Evolutionary conservation across 192 early-diverging fungal species (phyloP), one percentile per base, ranked within the genome.

Genomic region (Backusella australiensis): DNA sequence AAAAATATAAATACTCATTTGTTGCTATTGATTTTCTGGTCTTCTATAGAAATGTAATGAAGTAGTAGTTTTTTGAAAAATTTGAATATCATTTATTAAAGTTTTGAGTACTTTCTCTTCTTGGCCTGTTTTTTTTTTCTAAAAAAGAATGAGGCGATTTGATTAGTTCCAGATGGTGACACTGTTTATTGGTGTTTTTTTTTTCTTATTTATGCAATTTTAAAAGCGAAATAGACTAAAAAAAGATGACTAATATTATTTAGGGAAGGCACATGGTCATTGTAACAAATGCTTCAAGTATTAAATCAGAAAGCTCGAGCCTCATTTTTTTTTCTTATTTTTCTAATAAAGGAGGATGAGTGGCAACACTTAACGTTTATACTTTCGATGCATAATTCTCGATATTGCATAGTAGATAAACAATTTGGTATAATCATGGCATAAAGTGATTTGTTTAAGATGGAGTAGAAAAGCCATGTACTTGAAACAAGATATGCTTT

Each of bases 211-310:
- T 11, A 59, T 59, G 53, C 53, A 59, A 21, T 59, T 59, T 23
- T 59, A 59, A 59, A 59, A 19, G 3, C 11, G 26, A 21, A 59
- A 59, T 12, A 26, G 23, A 26, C 53, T 59, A 59, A 59, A 59
- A 39, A 59, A 59, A 59, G 23, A 59, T 59, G 53, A 59, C 53
- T 59, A 59, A 59, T 59, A 59, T 59, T 26, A 59, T 59, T 59
- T 59, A 59, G 53, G 53, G 6, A 59, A 59, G 17, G 21, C 53
- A 59, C 53, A 59, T 59, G 53, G 23, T 59, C 53, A 49, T 21
- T 23, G 23, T 59, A 59, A 59, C 21, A 4, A 23, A 23, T 59
- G 9, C 9, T 59, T 59, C 53, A 59, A 23, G 21, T 59, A 59
- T 59, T 59, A 23, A 19, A 59, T 59, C 53, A 23, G 8, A 26